These are phyloP conservation scores for Scytalidium sp. DNA, from an alignment of 2,329 filamentous ascomycete species.

Conservation along the genomic window DNA sequence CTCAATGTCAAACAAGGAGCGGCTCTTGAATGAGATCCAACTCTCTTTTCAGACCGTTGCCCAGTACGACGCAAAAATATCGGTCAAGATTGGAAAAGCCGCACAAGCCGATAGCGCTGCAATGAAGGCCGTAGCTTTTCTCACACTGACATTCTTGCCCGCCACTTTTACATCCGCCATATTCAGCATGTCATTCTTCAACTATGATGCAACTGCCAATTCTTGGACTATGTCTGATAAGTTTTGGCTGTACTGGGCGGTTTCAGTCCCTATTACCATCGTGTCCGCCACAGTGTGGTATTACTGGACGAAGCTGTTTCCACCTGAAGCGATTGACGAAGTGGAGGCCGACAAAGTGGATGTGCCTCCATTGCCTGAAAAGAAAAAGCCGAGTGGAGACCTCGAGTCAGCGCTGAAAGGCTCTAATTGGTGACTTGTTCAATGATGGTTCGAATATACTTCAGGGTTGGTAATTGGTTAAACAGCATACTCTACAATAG, in stretches of 20 bases:
- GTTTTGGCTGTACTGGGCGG: conserved; percentile 9
- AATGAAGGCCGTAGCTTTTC: conserved; percentile 48
- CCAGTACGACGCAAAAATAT: conserved; percentile 35
- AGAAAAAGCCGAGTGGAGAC: too few species aligned
- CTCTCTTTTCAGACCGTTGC: conserved; percentile 39
- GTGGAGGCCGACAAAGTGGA: too few species aligned
- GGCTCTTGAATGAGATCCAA: conserved; percentile 9
- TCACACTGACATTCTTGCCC: conserved; percentile 47
- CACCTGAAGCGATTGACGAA: too few species aligned
- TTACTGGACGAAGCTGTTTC: too few species aligned
- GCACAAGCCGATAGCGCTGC: conserved; percentile 44
- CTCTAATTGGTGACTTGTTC: too few species aligned
- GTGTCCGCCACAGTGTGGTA: too few species aligned
- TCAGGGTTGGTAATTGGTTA: too few species aligned
- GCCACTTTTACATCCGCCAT: conserved; percentile 41
- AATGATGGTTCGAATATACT: too few species aligned
- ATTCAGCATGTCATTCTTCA: conserved; percentile 9
- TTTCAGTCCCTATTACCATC: conserved; percentile 6
- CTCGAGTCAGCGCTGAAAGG: too few species aligned
- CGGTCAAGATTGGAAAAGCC: conserved; percentile 36
- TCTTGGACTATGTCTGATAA: conserved; percentile 5
- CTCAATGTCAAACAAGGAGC: conserved; percentile 4
- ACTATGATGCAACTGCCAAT: conserved; percentile 1
- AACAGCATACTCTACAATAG: too few species aligned
- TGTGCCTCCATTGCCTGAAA: too few species aligned